Evolutionary conservation across 2,329 filamentous ascomycete genomes (phyloP), one percentile per base, ranked within the genome.

Genomic region (Drechslerella stenobrocha): DNA sequence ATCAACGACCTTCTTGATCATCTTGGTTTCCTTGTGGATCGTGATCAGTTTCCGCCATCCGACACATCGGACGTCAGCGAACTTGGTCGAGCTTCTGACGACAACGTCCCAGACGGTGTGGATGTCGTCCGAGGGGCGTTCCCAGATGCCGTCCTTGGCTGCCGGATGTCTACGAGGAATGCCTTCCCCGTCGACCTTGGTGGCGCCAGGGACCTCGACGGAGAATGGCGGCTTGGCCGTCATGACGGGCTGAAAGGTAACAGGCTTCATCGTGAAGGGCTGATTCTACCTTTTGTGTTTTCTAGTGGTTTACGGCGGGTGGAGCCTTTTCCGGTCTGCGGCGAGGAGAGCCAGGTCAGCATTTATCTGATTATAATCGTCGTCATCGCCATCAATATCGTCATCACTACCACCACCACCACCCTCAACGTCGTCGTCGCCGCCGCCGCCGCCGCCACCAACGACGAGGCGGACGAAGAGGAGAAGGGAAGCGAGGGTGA

Each of bases 1-100:
- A 74, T 95, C 88, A 61, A 95, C 80, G 51, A 89, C 81, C 82
- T 95, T 96, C 81, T 90, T 87, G 72, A 96, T 80, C 82, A 90
- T 93, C 80, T 92, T 95, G 72, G 83, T 86, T 80, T 96, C 90
- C 73, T 83, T 83, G 77, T 95, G 90, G 46, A 86, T 84, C 77
- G 86, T 81, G 77, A 96, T 77, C 61, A 95, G 81, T 76, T 83
- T 86, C 70, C 90, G 85, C 73, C 81, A 82, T 72, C 88, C 90
- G 69, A 89, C 80, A 65, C 85, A 85, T 64, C 82, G 81, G 74
- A 85, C 81, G 74, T 84, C 82, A 65, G 82, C 81, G 74, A 84
- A 86, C 66, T 82, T 77, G 56, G 80, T 80, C 42, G 87, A 86
- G 72, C 86, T 85, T 73, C 85, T 82, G 74, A 82, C 82, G 74